These are phyloP conservation scores for Abelmoschus esculentus DNA, from an alignment of 345 rosid genomes.

Conservation along the genomic window DNA sequence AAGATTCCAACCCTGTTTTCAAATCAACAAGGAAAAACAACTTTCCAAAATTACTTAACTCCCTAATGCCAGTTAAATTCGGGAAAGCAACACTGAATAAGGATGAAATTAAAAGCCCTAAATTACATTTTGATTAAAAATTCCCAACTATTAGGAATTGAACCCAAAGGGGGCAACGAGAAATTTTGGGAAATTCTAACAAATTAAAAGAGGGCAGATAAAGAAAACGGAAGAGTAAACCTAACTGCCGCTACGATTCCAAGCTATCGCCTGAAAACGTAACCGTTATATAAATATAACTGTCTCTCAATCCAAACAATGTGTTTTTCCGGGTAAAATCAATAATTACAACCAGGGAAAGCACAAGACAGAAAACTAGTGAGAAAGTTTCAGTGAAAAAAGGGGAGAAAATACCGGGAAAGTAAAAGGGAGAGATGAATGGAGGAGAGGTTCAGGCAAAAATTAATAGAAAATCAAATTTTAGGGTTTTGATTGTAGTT, in stretches of 20 bases:
- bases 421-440: too few relatives aligned
- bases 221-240: conserved; percentile 21
- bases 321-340: conserved; percentile 13
- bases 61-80: too few relatives aligned
- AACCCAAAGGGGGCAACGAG: conserved; percentile 3
- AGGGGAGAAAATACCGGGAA: too few relatives aligned
- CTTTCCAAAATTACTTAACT: too few relatives aligned
- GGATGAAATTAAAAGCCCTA: too few relatives aligned
- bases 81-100: too few relatives aligned
- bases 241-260: conserved; percentile 24
- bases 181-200: not conserved
- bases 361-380: not conserved
- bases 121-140: not conserved
- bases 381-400: conserved; percentile 1
- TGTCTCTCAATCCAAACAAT: conserved; percentile 14
- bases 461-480: too few relatives aligned
- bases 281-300: conserved; percentile 23
- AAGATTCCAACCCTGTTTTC: too few relatives aligned
- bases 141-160: conserved; percentile 30
- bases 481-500: too few relatives aligned
- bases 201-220: not conserved
- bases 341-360: not conserved
- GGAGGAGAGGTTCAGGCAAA: not conserved
- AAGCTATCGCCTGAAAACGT: conserved; percentile 19
- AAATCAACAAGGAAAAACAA: too few relatives aligned